Evolutionary conservation across 1,284 basidiomycete species (phyloP).

Genomic region (Microbotryum intermedium): DNA sequence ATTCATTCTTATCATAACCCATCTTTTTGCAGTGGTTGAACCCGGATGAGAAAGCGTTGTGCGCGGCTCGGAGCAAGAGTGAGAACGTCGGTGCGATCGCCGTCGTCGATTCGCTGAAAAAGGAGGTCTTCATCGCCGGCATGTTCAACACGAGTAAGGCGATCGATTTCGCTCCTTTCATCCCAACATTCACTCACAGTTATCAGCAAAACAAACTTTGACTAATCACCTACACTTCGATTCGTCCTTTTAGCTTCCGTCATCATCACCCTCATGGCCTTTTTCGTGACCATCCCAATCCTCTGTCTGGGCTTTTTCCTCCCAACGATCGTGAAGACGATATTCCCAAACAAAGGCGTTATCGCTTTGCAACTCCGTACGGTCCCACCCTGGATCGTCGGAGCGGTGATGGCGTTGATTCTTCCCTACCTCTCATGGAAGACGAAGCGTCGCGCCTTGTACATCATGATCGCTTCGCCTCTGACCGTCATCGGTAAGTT

Average conservation of each 20-base stretch:
- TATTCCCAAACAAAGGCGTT: slow-evolving; percentile 38
- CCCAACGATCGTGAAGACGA: slow-evolving; percentile 35
- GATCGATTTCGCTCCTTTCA: slow-evolving; percentile 36
- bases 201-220: no score
- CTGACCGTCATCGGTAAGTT: slow-evolving; percentile 31
- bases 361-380: slow-evolving; percentile 39
- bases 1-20: no score
- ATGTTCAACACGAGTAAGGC: slow-evolving; percentile 26
- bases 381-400: slow-evolving; percentile 37
- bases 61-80: slow-evolving; percentile 34
- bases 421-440: slow-evolving; percentile 31
- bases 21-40: slow-evolving; percentile 4
- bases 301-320: slow-evolving; percentile 35
- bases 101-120: slow-evolving; percentile 35
- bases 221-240: no score
- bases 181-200: slow-evolving; percentile 43
- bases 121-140: slow-evolving; percentile 27
- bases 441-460: slow-evolving; percentile 34
- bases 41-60: no score
- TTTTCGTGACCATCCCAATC: slow-evolving; percentile 2
- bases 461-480: slow-evolving; percentile 30
- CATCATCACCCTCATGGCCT: no score
- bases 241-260: no score
- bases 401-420: slow-evolving; percentile 30
- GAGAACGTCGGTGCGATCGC: slow-evolving; percentile 38